Evolutionary conservation across 768 basidiomycete species (phyloP).

Genomic region (Boletus insuetus): DNA sequence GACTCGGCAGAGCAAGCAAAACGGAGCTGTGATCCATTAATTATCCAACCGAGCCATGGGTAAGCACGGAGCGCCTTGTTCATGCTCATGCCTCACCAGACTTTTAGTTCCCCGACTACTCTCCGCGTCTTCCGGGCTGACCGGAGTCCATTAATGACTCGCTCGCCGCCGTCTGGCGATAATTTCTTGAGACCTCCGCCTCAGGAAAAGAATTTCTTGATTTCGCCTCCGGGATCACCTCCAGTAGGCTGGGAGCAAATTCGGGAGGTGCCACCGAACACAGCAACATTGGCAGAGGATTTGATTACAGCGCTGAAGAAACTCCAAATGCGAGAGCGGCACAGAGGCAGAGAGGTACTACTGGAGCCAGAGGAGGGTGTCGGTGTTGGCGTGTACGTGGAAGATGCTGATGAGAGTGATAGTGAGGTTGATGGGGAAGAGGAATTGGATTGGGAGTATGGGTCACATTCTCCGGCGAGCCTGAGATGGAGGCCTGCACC

Average conservation of each 20-base stretch:
- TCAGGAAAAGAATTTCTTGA: conserved; percentile 90
- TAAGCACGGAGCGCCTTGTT: conserved; percentile 33
- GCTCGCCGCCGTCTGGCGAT: conserved; percentile 26
- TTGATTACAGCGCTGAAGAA: conserved; percentile 74
- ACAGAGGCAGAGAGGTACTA: conserved; percentile 49
- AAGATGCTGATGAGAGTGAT: conserved; percentile 56
- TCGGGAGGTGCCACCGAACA: conserved; percentile 87
- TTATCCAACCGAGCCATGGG: conserved; percentile 53
- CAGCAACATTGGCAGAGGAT: conserved; percentile 80
- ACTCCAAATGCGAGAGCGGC: conserved; percentile 55
- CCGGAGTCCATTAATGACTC: conserved; percentile 56
- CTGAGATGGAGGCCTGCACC: conserved; percentile 50
- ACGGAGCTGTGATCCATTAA: conserved; percentile 58
- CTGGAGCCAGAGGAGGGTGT: conserved; percentile 66
- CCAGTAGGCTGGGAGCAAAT: conserved; percentile 96
- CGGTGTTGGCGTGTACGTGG: conserved; percentile 77
- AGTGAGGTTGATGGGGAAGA: conserved; percentile 28
- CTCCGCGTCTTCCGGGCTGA: conserved; percentile 75
- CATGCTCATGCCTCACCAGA: conserved; percentile 7
- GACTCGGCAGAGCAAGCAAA: conserved; percentile 69
- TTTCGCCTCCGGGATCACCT: conserved; percentile 96
- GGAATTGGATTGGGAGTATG: conserved; percentile 61
- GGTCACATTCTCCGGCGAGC: conserved; percentile 43
- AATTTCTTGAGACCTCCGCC: conserved; percentile 65
- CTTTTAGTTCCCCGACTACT: conserved; percentile 43